Conservation (phyloP, 2,329 filamentous ascomycete genomes). For the Xylariaceae sp. region DNA sequence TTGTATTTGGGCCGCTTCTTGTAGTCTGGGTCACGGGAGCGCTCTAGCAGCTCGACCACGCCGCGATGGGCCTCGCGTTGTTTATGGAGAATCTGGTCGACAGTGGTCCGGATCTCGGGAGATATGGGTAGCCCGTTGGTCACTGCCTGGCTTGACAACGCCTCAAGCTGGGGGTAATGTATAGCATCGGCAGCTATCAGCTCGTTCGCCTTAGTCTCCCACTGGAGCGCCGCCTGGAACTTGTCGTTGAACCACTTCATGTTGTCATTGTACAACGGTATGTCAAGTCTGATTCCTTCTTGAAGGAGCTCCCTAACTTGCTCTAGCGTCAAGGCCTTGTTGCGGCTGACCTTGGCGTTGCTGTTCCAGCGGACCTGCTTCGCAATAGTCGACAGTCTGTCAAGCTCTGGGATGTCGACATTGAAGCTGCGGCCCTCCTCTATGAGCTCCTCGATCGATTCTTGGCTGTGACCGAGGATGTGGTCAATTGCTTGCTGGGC, state of each 20-base stretch:
- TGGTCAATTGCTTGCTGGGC: slow-evolving; percentile 67
- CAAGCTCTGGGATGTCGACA: slow-evolving; percentile 84
- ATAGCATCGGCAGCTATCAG: slow-evolving; percentile 87
- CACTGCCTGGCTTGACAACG: slow-evolving; percentile 75
- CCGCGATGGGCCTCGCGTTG: slow-evolving; percentile 90
- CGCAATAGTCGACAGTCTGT: slow-evolving; percentile 71
- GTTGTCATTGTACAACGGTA: slow-evolving; percentile 75
- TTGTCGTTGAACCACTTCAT: slow-evolving; percentile 72
- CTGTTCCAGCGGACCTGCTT: slow-evolving; percentile 88
- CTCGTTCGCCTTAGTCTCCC: slow-evolving; percentile 91
- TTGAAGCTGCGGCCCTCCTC: slow-evolving; percentile 86
- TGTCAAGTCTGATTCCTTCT: slow-evolving; percentile 69
- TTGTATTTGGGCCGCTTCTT: slow-evolving; percentile 77
- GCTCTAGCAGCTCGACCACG: slow-evolving; percentile 75
- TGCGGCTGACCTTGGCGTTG: slow-evolving; percentile 61
- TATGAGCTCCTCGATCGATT: slow-evolving; percentile 83
- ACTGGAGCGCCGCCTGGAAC: slow-evolving; percentile 69
- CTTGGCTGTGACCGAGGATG: slow-evolving; percentile 55
- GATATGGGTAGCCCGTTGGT: slow-evolving; percentile 70
- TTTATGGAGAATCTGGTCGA: slow-evolving; percentile 91
- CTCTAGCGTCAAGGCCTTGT: slow-evolving; percentile 63
- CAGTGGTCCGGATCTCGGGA: slow-evolving; percentile 68
- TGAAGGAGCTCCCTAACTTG: slow-evolving; percentile 76
- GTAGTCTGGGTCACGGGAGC: slow-evolving; percentile 69
- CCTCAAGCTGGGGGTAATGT: slow-evolving; percentile 91